Evolutionary conservation across 495 filamentous ascomycete genomes (phyloP).

Genomic region (Penicillium pancosmium): DNA sequence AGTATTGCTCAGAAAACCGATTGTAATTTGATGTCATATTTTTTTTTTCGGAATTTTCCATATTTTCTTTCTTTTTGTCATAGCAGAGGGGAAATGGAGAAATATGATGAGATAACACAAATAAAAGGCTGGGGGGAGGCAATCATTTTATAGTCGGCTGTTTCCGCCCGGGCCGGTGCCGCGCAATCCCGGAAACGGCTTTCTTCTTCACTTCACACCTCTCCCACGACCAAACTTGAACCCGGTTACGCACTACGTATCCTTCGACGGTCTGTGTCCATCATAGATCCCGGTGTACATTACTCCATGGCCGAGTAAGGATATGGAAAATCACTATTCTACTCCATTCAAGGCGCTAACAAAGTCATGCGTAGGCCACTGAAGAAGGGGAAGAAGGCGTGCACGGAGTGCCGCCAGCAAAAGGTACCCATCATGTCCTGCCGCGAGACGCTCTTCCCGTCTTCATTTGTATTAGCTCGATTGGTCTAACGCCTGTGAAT

Average conservation of each 20-base stretch:
- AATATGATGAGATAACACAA: background rate
- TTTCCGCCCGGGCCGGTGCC: background rate
- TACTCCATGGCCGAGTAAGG: constrained; percentile 22
- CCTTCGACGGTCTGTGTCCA: background rate
- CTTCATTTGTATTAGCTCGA: background rate
- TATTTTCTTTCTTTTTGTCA: no score
- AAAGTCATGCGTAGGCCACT: constrained; percentile 30
- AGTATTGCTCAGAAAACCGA: no score
- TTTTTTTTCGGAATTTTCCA: no score
- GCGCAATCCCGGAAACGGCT: constrained; percentile 6
- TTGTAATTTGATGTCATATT: no score
- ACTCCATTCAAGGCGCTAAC: constrained; percentile 7
- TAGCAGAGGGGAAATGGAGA: no score
- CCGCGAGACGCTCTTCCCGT: background rate
- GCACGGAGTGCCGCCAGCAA: constrained; percentile 50
- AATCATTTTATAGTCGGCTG: background rate
- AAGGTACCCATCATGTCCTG: constrained; percentile 30
- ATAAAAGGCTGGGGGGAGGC: background rate
- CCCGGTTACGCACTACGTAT: background rate
- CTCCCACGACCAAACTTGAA: background rate
- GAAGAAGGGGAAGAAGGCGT: constrained; percentile 46
- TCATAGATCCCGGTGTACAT: background rate
- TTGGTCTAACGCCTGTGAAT: background rate
- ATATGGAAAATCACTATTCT: constrained; percentile 8
- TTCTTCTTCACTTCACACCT: background rate